Evolutionary conservation across 1,139 yeast genomes (phyloP).

Genomic region (Suzukiozyma palmioleophila): DNA sequence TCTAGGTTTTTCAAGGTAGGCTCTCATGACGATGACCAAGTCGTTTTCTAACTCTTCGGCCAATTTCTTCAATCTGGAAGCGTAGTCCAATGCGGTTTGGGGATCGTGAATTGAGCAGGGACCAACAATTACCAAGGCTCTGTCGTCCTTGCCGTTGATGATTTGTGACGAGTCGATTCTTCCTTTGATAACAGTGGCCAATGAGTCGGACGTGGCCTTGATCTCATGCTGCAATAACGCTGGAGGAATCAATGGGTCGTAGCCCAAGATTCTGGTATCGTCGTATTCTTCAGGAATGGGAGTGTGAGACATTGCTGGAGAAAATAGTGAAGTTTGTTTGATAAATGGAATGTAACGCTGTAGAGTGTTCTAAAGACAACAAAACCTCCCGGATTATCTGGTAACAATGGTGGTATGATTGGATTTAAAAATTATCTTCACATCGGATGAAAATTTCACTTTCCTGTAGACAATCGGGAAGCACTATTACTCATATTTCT

Average conservation of each 20-base stretch:
- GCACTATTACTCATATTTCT: not conserved
- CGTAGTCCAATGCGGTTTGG: constrained; percentile 85
- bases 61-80: constrained; percentile 55
- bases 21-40: constrained; percentile 89
- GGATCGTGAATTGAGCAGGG: constrained; percentile 98
- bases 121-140: constrained; percentile 80
- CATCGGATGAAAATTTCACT: not conserved
- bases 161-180: constrained; percentile 72
- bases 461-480: not conserved
- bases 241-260: constrained; percentile 93
- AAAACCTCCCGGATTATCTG: too few relatives aligned
- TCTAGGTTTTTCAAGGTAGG: constrained; percentile 95
- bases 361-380: too few relatives aligned
- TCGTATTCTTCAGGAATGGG: constrained; percentile 74
- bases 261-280: constrained; percentile 86
- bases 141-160: constrained; percentile 72
- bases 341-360: too few relatives aligned
- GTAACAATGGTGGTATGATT: too few relatives aligned
- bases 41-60: constrained; percentile 67
- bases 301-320: constrained; percentile 33
- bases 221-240: constrained; percentile 88
- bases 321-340: not conserved
- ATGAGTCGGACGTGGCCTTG: constrained; percentile 62
- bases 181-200: constrained; percentile 63
- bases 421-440: too few relatives aligned